Base-by-base conservation (phyloP, 2,329 filamentous ascomycete genomes). In the Dactylellina parvicollis region DNA sequence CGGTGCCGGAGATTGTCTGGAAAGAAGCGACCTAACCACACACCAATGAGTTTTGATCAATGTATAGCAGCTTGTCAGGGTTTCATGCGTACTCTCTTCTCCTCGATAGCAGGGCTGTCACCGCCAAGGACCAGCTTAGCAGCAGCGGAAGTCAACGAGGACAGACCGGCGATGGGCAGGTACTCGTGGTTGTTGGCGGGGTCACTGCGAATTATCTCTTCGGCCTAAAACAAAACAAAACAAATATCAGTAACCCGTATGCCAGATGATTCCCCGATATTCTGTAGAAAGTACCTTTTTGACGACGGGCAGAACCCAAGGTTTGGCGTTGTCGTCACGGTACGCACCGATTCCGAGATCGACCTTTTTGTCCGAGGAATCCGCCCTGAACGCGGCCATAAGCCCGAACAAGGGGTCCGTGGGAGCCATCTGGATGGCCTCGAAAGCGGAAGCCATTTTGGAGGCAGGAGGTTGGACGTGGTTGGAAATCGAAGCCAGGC, bases 351-450 rank as follows among this genome's bases (percentile, higher is more conserved):
- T 95, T 84, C 93, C 95, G 75, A 99, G 85, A 85, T 98, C 98
- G 86, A 99, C 98, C 89, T 98, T 99, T 85, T 96, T 88, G 76
- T 88, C 85, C 83, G 96, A 94, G 79, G 85, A 87, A 82, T 99
- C 95, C 83, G 93, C 93, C 87, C 98, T 99, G 90, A 95, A 99
- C 75, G 95, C 95, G 85, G 99, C 95, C 76, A 95, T 98, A 84
- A 99, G 92, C 82, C 91, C 90, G 80, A 99, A 99, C 80, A 99
- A 87, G 76, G 94, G 89, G 83, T 99, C 95, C 81, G 96, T 93
- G 50, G 95, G 93, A 74, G 95, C 95, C 82, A 94, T 90, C 78
- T 93, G 91, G 71, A 97, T 92, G 76, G 86, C 84, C 79, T 90
- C 86, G 79, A 78, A 78, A 34, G 76, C 74, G 40, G 77, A 78